phyloP scores from a whole-genome alignment of 2,329 filamentous ascomycete species.

The Fusarium xyrophilum region DNA sequence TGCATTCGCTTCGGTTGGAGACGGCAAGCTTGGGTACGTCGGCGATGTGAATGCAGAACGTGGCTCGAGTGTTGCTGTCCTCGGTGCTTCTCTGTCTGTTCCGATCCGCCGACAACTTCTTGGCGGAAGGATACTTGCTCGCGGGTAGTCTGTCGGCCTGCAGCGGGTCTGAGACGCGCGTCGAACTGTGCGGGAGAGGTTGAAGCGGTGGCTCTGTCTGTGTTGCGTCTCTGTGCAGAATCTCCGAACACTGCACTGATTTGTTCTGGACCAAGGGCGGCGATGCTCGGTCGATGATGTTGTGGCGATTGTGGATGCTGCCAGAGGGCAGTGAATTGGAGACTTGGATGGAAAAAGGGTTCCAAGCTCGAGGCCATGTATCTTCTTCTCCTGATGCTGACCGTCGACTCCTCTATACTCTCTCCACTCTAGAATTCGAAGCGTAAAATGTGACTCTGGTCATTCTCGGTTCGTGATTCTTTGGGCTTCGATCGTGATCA shows the following conservation, averaged over 20 bases:
- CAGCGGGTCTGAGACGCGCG: background rate
- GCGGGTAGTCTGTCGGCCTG: background rate
- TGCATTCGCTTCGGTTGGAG: no score
- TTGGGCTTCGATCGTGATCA: background rate
- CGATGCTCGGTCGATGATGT: background rate
- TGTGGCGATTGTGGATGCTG: background rate
- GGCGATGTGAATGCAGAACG: no score
- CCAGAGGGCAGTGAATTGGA: background rate
- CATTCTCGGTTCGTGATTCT: no score
- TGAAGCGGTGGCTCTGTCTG: rapidly evolving
- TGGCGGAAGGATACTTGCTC: background rate
- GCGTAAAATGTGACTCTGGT: background rate
- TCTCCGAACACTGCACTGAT: rapidly evolving
- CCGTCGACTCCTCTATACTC: background rate
- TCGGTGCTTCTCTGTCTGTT: background rate
- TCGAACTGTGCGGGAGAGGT: background rate
- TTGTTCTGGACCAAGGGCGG: rapidly evolving
- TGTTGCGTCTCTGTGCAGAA: background rate
- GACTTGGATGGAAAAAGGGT: rapidly evolving
- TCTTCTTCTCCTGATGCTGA: rapidly evolving
- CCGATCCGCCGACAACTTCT: background rate
- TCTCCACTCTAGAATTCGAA: rapidly evolving
- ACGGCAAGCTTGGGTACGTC: no score
- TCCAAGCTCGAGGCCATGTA: rapidly evolving
- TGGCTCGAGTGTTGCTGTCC: background rate